Conservation (phyloP, 805 yeast genomes). For the Starmera caribaea region DNA sequence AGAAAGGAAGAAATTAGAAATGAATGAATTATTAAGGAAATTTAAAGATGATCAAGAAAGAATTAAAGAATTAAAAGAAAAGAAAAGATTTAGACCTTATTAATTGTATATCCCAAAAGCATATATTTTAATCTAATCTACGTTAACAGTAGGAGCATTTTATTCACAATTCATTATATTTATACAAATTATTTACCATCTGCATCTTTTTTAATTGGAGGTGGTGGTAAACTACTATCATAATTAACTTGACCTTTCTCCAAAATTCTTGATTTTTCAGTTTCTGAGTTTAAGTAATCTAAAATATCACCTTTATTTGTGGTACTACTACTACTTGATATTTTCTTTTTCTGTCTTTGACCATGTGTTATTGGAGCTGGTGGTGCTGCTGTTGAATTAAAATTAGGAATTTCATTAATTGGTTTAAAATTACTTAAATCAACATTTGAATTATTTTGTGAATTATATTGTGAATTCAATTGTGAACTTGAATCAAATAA, state of each 20-base stretch:
- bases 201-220: constrained; percentile 19
- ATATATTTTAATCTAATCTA: too few species aligned
- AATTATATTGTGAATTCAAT: background rate
- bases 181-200: too few species aligned
- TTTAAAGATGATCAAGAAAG: constrained; percentile 88
- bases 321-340: background rate
- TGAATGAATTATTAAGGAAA: constrained; percentile 74
- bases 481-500: constrained; percentile 23
- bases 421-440: background rate
- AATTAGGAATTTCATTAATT: background rate
- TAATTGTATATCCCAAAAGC: too few species aligned
- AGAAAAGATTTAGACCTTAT: constrained; percentile 80
- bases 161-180: too few species aligned
- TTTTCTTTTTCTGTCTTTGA: constrained; percentile 15
- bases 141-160: too few species aligned
- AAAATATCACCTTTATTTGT: constrained; percentile 20
- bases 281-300: constrained; percentile 32
- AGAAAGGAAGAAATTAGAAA: constrained; percentile 85
- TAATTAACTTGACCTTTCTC: constrained; percentile 21
- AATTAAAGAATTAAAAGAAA: constrained; percentile 68
- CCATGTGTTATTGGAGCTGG: constrained; percentile 18
- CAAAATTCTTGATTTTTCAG: constrained; percentile 28
- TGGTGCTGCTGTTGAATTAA: constrained; percentile 7
- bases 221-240: constrained; percentile 20
- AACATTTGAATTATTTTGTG: too few species aligned